A percentile compares a stretch with the other conserved stretches of the same genome.
Conservation (phyloP, 2,329 filamentous ascomycete species). For the Phialophora tarda region DNA sequence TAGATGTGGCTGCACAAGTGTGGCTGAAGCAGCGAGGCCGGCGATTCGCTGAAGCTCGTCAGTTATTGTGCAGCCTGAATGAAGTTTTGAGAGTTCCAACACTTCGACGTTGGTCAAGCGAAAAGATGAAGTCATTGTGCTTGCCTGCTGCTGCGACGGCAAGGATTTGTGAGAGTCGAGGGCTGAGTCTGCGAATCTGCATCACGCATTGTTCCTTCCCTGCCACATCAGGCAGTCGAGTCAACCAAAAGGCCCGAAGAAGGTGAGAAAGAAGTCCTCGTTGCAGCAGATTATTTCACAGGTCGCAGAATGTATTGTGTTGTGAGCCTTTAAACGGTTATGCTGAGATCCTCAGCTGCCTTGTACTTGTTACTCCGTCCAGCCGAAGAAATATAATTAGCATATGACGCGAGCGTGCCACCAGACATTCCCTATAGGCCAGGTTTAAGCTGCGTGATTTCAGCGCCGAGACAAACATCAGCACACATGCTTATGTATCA, state of each 20-base stretch:
- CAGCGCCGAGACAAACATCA: slow-evolving; percentile 1
- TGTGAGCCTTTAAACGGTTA: background rate
- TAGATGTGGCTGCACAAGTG: slow-evolving; percentile 1
- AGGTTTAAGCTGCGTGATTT: slow-evolving; percentile 21
- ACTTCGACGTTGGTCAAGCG: background rate
- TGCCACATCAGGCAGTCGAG: no score
- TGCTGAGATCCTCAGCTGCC: background rate
- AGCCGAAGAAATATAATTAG: background rate
- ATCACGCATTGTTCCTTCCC: no score
- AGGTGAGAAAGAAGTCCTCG: no score
- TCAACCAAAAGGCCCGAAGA: no score
- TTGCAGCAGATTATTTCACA: no score
- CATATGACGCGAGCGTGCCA: slow-evolving; percentile 12
- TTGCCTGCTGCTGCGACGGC: background rate
- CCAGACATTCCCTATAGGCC: slow-evolving; percentile 11
- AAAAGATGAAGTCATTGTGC: background rate
- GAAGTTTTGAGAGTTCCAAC: background rate
- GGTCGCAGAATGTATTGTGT: background rate
- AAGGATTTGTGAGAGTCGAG: background rate
- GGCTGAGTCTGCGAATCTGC: background rate
- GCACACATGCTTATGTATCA: background rate
- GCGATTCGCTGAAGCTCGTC: background rate
- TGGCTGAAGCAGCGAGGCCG: background rate
- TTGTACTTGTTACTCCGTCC: background rate
- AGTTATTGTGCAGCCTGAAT: slow-evolving; percentile 10